Percentiles rank a stretch among this genome's conserved stretches.
phyloP scores from a whole-genome alignment of 2,329 filamentous ascomycete species.

The Tolypocladium pustulatum region DNA sequence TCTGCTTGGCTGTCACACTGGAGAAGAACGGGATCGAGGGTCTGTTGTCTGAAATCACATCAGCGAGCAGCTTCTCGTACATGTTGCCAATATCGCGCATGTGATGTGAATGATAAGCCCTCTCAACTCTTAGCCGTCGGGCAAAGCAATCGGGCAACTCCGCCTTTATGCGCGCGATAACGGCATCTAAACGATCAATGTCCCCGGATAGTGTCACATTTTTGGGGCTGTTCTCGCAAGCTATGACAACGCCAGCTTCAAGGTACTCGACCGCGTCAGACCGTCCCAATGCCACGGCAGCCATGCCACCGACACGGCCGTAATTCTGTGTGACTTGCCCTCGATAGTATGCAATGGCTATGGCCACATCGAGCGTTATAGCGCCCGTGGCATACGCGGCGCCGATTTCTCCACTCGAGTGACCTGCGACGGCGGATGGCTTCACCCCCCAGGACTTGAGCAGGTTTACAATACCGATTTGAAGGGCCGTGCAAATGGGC shows the following conservation, averaged over 20 bases:
- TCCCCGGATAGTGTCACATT: constrained; percentile 28
- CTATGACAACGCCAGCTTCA: constrained; percentile 3
- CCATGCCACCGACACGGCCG: constrained; percentile 17
- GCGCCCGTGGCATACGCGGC: constrained; percentile 24
- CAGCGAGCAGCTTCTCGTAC: constrained; percentile 1
- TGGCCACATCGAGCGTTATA: constrained; percentile 14
- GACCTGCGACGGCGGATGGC: constrained; percentile 22
- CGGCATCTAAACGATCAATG: constrained; percentile 1
- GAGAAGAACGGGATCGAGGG: constrained; percentile 5
- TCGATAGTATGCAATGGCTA: constrained; percentile 16
- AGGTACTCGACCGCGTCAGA: constrained; percentile 12
- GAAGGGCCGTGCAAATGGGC: constrained; percentile 42
- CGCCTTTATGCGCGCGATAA: not conserved
- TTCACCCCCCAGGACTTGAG: constrained; percentile 18
- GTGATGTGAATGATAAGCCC: not conserved
- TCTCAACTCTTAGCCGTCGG: constrained; percentile 5
- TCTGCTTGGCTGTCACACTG: not conserved
- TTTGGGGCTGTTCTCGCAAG: constrained; percentile 32
- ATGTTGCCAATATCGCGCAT: not conserved
- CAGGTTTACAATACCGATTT: constrained; percentile 33
- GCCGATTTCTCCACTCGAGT: constrained; percentile 29
- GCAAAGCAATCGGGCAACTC: constrained; percentile 7
- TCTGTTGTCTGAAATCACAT: not conserved
- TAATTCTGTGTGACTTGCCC: not conserved
- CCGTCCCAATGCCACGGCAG: constrained; percentile 17